A percentile compares a stretch with the other conserved stretches of the same genome.
Evolutionary conservation across 176 grass and related monocot genomes (phyloP).

Genomic region (Rhynchospora breviuscula): DNA sequence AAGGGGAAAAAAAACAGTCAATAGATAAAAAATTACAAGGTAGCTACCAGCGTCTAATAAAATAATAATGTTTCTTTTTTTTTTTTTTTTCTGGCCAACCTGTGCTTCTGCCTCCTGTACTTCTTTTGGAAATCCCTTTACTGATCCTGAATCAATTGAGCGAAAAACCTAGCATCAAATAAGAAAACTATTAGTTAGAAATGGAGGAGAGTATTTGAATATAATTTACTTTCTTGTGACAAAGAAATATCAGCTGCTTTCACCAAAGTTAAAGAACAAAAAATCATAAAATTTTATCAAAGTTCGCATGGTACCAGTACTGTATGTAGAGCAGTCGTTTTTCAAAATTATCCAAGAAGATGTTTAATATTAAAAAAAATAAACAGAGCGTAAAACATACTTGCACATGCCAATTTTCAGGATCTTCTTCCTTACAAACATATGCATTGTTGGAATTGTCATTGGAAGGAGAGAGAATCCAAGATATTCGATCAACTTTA

Average conservation of each 20-base stretch:
- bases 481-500: slow-evolving; percentile 54
- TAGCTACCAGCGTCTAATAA: not conserved
- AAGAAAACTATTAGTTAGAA: not conserved
- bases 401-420: slow-evolving; percentile 58
- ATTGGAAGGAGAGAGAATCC: slow-evolving; percentile 41
- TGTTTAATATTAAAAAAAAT: not conserved
- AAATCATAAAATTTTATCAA: not conserved
- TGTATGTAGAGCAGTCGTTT: no score
- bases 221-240: not conserved
- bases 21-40: not conserved
- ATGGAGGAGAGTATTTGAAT: not conserved
- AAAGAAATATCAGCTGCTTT: not conserved
- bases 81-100: slow-evolving; percentile 18
- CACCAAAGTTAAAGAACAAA: not conserved
- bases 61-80: not conserved
- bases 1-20: not conserved
- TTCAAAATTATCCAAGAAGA: no score
- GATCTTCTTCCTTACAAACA: slow-evolving; percentile 39
- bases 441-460: slow-evolving; percentile 23
- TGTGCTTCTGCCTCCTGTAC: slow-evolving; percentile 51
- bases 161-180: slow-evolving; percentile 38
- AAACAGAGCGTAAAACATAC: slow-evolving; percentile 19
- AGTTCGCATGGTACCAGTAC: not conserved
- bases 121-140: slow-evolving; percentile 57
- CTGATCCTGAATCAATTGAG: slow-evolving; percentile 62